Evolutionary conservation across 2,329 filamentous ascomycete species (phyloP).

Genomic region (Nigrospora sphaerica): DNA sequence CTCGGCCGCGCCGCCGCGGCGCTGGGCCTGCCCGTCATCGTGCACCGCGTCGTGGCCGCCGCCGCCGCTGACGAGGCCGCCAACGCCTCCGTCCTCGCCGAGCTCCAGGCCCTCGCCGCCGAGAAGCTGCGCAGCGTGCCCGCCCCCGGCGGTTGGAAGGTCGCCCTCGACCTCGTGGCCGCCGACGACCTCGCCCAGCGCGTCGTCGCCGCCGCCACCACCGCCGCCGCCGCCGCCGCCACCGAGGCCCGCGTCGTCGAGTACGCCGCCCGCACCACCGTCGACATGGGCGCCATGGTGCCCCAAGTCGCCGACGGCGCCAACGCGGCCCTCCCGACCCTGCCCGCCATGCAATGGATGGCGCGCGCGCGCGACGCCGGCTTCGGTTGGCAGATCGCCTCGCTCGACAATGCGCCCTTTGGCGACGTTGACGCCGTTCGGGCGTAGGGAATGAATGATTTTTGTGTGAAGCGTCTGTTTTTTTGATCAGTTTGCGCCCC

Average conservation of each 20-base stretch:
- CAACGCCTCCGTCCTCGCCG: background rate
- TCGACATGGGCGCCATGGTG: background rate
- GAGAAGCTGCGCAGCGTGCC: background rate
- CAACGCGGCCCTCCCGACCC: background rate
- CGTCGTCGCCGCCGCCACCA: background rate
- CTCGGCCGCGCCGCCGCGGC: background rate
- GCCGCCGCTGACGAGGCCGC: background rate
- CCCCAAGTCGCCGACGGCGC: background rate
- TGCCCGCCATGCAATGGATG: conserved; percentile 2
- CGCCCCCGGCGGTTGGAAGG: background rate
- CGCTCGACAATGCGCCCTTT: background rate
- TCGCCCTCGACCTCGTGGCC: background rate
- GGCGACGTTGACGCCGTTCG: too few relatives aligned
- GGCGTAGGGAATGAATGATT: too few relatives aligned
- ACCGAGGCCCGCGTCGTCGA: background rate
- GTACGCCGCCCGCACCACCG: background rate
- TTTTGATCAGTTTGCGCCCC: too few relatives aligned
- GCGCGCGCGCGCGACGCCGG: background rate
- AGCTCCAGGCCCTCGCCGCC: background rate
- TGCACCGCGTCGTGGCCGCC: background rate
- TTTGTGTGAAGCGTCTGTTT: too few relatives aligned
- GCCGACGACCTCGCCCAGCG: background rate
- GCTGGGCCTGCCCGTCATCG: background rate
- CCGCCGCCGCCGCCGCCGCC: too few relatives aligned
- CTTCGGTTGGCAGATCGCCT: conserved; percentile 1